Evolutionary conservation across 768 basidiomycete genomes (phyloP), one percentile per base, ranked within the genome.

Genomic region (Leccinum barrowsii): DNA sequence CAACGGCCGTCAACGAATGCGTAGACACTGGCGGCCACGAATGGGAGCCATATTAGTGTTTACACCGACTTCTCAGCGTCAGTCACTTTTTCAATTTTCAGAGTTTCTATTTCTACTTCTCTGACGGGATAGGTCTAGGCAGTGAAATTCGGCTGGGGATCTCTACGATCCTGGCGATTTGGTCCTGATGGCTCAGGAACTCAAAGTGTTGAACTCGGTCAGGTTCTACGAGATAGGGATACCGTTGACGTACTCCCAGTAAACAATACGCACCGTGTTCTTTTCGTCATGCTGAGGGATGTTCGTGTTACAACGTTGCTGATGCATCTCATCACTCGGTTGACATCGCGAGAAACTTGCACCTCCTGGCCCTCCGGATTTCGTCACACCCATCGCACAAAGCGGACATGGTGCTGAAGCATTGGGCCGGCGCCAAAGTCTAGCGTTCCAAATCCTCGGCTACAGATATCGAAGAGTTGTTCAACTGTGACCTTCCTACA

Each of bases 381-480:
- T 94, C 95, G 2, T 80, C 84, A 1, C 94, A 86, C 74, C 81
- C 98, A 30, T 82, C 83, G 15, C 78, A 98, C 48, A 89, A 90
- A 53, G 89, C 94, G 1, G 90, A 94, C 62, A 82, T 84, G 0
- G 94, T 98, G 1, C 77, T 99, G 46, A 91, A 87, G 62, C 96
- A 98, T 68, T 99, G 97, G 97, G 97, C 97, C 1, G 87, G 86
- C 59, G 89, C 92, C 1, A 96, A 97, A 73, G 97, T 99, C 57
- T 72, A 85, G 50, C 84, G 82, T 15, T 86, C 92, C 12, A 84
- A 85, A 60, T 78, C 87, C 0, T 77, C 83, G 0, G 73, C 82
- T 1, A 85, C 86, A 12, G 75, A 85, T 12, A 76, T 75, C 19
- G 86, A 83, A 21, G 94, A 97, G 44, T 78, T 96, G 11, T 94